phyloP scores from a whole-genome alignment of 2,329 filamentous ascomycete species.

The Diaporthe citrichinensis region DNA sequence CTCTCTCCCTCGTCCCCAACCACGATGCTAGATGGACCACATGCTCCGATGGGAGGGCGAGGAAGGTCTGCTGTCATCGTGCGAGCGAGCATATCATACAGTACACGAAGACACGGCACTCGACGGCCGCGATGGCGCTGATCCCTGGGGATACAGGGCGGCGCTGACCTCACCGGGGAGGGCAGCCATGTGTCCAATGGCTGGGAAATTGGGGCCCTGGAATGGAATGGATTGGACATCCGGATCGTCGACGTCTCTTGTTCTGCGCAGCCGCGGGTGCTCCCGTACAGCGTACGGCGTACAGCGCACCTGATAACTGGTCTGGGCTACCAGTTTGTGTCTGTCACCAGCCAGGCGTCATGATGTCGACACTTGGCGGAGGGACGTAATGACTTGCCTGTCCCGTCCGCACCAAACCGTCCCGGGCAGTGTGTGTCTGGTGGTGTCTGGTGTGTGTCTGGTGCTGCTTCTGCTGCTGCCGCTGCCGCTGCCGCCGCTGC shows the following conservation, averaged over 20 bases:
- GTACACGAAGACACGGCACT: constrained; percentile 27
- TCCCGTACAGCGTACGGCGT: constrained; percentile 25
- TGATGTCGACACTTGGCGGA: constrained; percentile 23
- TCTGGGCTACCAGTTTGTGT: constrained; percentile 1
- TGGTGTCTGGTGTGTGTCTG: not conserved
- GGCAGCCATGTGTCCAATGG: constrained; percentile 35
- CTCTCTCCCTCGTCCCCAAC: not conserved
- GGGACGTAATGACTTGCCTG: constrained; percentile 22
- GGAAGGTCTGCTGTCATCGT: constrained; percentile 25
- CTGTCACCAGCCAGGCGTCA: constrained; percentile 19
- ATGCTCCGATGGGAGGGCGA: not conserved
- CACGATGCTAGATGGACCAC: not conserved
- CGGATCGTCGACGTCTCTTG: constrained; percentile 36
- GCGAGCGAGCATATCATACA: constrained; percentile 15
- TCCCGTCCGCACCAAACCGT: constrained; percentile 24
- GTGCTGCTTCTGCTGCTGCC: not conserved
- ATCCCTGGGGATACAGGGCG: constrained; percentile 35
- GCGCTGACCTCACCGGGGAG: constrained; percentile 36
- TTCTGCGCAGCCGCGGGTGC: constrained; percentile 33
- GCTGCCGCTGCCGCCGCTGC: not conserved
- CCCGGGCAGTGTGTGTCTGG: constrained; percentile 18
- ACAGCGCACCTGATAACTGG: constrained; percentile 23
- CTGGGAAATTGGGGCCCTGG: constrained; percentile 30
- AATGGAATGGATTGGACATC: constrained; percentile 40
- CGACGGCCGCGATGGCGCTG: constrained; percentile 33